Evolutionary conservation across 805 yeast genomes (phyloP).

Genomic region (Zygoascus ofunaensis): DNA sequence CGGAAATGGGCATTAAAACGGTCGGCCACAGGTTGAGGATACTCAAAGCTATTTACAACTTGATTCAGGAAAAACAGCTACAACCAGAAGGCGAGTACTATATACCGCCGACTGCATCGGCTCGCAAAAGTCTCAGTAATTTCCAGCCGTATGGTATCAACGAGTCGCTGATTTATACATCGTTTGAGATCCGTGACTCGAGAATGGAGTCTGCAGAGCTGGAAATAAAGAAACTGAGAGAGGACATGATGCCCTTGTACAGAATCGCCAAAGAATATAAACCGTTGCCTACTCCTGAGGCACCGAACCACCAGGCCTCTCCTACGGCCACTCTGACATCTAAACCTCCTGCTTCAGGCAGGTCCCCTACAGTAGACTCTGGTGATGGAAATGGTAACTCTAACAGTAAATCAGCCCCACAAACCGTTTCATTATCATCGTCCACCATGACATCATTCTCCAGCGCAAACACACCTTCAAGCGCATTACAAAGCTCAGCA

Average conservation of each 20-base stretch:
- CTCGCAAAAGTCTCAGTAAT: constrained; percentile 9
- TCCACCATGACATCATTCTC: not conserved
- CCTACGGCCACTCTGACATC: constrained; percentile 12
- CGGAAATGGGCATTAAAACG: constrained; percentile 56
- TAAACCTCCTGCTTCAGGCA: not conserved
- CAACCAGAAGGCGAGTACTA: constrained; percentile 20
- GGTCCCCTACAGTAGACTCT: constrained; percentile 5
- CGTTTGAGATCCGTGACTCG: constrained; percentile 23
- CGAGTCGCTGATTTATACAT: not conserved
- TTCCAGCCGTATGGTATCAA: constrained; percentile 18
- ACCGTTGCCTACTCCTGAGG: constrained; percentile 58
- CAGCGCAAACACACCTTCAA: not conserved
- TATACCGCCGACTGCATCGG: constrained; percentile 26
- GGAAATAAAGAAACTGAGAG: constrained; percentile 39
- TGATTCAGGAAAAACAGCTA: constrained; percentile 29
- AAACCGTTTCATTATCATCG: not conserved
- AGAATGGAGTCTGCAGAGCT: constrained; percentile 27
- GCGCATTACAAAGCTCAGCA: not conserved
- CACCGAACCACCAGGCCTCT: constrained; percentile 18
- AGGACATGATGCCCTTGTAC: constrained; percentile 57
- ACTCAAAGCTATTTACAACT: constrained; percentile 49
- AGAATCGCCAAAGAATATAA: constrained; percentile 49
- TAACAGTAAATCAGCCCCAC: not conserved
- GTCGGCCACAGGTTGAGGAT: constrained; percentile 50
- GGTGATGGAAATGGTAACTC: not conserved